phyloP scores from a whole-genome alignment of 2,329 filamentous ascomycete species.

The Trichoderma koningii region DNA sequence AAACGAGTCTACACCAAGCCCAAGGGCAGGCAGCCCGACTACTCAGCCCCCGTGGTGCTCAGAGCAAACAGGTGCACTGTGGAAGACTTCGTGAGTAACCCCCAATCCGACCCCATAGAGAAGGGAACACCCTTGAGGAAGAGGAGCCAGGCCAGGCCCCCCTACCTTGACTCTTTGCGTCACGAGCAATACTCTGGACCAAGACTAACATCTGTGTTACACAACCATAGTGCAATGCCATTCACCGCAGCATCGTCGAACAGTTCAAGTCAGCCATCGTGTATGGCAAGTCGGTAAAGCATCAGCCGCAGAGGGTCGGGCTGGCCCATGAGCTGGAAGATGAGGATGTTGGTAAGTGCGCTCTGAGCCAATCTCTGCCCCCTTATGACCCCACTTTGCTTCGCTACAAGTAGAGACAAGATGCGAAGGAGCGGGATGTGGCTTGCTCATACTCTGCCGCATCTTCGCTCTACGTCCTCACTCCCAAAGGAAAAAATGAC shows the following conservation, averaged over 20 bases:
- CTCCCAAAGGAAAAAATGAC: neutral
- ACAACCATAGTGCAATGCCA: constrained; percentile 78
- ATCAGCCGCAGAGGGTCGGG: constrained; percentile 95
- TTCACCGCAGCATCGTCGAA: constrained; percentile 93
- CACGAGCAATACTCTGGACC: constrained; percentile 33
- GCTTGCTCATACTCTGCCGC: neutral
- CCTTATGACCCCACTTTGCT: constrained; percentile 20
- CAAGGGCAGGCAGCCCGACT: constrained; percentile 92
- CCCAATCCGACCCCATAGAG: too few species aligned
- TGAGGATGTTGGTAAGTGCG: constrained; percentile 86
- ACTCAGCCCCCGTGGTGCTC: constrained; percentile 86
- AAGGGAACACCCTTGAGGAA: neutral
- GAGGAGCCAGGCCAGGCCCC: neutral
- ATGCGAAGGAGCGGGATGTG: neutral
- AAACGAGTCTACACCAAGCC: constrained; percentile 97
- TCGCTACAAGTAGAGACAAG: neutral
- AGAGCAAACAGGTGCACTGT: constrained; percentile 81
- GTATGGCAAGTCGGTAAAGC: constrained; percentile 97
- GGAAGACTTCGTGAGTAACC: constrained; percentile 85
- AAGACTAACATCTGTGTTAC: constrained; percentile 38
- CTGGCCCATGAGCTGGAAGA: constrained; percentile 88
- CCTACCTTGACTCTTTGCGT: neutral
- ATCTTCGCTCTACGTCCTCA: neutral
- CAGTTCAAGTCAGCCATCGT: constrained; percentile 95
- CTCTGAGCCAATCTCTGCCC: neutral